phyloP scores from a whole-genome alignment of 208 protist species.

The Leptomonas pyrrhocoris region DNA sequence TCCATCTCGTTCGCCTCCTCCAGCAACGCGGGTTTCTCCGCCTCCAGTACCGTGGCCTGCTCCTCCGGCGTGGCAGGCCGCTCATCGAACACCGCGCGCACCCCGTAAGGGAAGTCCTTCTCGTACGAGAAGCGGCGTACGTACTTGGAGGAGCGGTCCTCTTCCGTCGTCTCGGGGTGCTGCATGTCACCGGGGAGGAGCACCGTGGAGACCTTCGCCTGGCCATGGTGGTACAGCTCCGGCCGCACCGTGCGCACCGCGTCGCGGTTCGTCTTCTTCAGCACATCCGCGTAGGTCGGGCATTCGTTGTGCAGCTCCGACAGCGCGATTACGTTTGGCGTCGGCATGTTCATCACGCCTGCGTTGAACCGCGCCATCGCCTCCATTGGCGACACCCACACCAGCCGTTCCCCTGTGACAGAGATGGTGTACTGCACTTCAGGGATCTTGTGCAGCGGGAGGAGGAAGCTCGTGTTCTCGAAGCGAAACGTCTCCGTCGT shows the following conservation, averaged over 20 bases:
- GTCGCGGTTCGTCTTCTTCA: conserved; percentile 52
- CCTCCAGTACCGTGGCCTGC: conserved; percentile 37
- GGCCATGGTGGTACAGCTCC: conserved; percentile 71
- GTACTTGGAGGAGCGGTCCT: conserved; percentile 65
- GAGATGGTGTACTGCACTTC: conserved; percentile 82
- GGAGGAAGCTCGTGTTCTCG: conserved; percentile 75
- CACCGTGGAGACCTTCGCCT: conserved; percentile 80
- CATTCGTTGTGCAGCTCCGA: conserved; percentile 87
- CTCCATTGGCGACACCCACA: conserved; percentile 91
- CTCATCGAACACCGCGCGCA: conserved; percentile 86
- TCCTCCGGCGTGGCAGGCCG: conserved; percentile 64
- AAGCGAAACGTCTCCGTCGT: conserved; percentile 86
- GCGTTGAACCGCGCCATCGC: conserved; percentile 90
- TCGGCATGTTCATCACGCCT: conserved; percentile 91
- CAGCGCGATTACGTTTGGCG: conserved; percentile 79
- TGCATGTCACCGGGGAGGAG: conserved; percentile 80
- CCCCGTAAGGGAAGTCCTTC: conserved; percentile 86
- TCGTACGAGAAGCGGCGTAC: conserved; percentile 84
- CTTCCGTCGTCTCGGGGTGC: conserved; percentile 68
- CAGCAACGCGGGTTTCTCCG: conserved; percentile 67
- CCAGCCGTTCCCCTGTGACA: conserved; percentile 70
- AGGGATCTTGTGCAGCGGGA: conserved; percentile 77
- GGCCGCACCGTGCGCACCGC: conserved; percentile 52
- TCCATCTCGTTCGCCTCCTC: conserved; percentile 86
- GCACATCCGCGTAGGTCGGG: conserved; percentile 79